Conservation (phyloP, 176 grass and related monocot species). For the Tillandsia fasciculata region DNA sequence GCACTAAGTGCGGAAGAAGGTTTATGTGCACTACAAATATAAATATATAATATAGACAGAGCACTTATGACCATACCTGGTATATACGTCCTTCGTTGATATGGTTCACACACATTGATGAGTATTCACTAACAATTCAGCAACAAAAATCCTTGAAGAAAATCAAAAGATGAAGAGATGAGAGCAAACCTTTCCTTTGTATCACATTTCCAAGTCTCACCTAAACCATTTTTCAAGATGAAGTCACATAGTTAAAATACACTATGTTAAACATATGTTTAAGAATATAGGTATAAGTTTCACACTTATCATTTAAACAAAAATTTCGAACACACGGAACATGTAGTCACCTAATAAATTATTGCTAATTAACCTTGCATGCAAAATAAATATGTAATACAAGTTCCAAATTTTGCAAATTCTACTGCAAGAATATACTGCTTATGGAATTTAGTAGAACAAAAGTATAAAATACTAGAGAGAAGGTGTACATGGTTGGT, state of each 20-base stretch:
- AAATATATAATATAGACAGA: constrained; percentile 1
- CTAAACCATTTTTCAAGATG: constrained; percentile 29
- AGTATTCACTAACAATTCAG: constrained; percentile 16
- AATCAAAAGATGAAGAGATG: constrained; percentile 21
- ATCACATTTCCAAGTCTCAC: constrained; percentile 81
- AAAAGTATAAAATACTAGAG: too few relatives aligned
- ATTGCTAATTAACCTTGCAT: too few relatives aligned
- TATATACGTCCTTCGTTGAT: constrained; percentile 62
- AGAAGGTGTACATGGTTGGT: too few relatives aligned
- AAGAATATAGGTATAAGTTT: too few relatives aligned
- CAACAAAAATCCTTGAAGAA: constrained; percentile 12
- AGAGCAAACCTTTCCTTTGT: constrained; percentile 64
- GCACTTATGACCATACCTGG: constrained; percentile 32
- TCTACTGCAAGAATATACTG: too few relatives aligned
- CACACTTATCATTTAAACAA: not conserved
- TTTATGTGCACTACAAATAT: not conserved
- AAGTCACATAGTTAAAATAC: constrained; percentile 12
- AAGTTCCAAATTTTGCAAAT: too few relatives aligned
- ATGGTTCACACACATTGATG: constrained; percentile 22
- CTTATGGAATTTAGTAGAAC: too few relatives aligned
- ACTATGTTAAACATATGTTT: not conserved
- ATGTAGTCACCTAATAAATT: not conserved
- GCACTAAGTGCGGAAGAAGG: not conserved
- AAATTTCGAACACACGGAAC: not conserved
- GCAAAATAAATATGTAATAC: too few relatives aligned